Evolutionary conservation across 2,329 filamentous ascomycete genomes (phyloP), one percentile per base, ranked within the genome.

Genomic region (Calonectria pauciramosa): DNA sequence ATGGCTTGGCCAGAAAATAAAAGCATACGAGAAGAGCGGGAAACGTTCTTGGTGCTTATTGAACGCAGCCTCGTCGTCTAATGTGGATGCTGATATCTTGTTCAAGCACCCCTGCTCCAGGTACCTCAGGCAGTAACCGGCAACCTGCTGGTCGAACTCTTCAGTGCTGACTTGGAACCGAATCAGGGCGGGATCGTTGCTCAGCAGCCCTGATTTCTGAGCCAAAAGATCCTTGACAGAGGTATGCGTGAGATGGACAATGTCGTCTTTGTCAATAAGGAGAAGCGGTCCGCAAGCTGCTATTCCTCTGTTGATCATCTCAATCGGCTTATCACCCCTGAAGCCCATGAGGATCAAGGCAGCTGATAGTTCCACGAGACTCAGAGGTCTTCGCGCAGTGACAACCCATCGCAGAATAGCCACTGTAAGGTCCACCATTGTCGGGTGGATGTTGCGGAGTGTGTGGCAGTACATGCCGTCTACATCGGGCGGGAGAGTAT

Each of bases 271-370:
- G 41, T 44, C 60, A n/a, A 65, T 30, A 49, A 49, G 49, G 0
- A 65, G 60, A 3, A 65, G 41, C 1, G 60, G 41, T 1, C 60
- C 60, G 20, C 60, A 65, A 4, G 60, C 60, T 13, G 38, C 41
- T 14, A 65, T 65, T 14, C 60, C 60, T 3, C 30, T 49, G 28
- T 65, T 65, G 13, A 34, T 23, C 60, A 65, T 65, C 9, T 65
- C 38, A 49, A 34, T n/a, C 3, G 60, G 41, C 0, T 49, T 34
- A 11, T 49, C 38, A 14, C 26, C 18, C n/a, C 41, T 49, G 11
- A 65, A 65, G 5, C 60, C 60, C 38, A 65, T 65, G 60, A 65
- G 60, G 5, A 65, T 8, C 28, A 65, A 23, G n/a, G 60, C 60
- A 9, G 60, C 60, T 7, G 41, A 65, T 14, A 65, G 11, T 23